Evolutionary conservation across 108 stramenopile genomes (phyloP), one percentile per base, ranked within the genome.

Genomic region (Skeletonema marinoi): DNA sequence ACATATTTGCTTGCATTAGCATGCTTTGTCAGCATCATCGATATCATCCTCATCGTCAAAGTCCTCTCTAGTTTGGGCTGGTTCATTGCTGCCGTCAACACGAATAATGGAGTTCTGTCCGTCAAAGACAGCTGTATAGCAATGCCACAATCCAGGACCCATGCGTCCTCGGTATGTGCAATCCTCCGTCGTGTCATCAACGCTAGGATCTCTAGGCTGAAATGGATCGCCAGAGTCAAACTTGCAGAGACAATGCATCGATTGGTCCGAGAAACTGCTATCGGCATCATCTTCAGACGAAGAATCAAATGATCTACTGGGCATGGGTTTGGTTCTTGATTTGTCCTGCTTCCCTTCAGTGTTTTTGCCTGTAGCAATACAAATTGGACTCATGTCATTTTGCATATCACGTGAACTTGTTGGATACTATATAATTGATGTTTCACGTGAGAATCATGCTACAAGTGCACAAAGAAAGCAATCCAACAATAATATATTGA

Each of bases 101-200:
- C 82, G 65, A 56, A 83, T 69, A 14, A 75, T 68, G 39, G 74
- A 75, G 16, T 75, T 60, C 32, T 19, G 4, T 25, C 92, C 94
- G 51, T 95, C 92, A 77, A 92, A 87, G 11, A 95, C 74, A 32
- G 87, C 87, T 12, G 73, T 67, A 61, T 95, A 95, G 60, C 90
- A 90, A 70, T 93, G 94, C 94, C 94, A 95, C 19, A 63, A 66
- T 10, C 94, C 94, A 14, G 94, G 94, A 35, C 90, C 90, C 25
- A 71, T 76, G 8, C 38, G 44, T 3, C 94, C 94, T 46, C 90
- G 78, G 65, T 71, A 68, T 11, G 89, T 74, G 30, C 74, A 64
- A 29, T 68, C 85, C 32, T 80, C 76, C 9, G 62, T 74, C n/a
- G 86, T 77, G 9, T 74, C 73, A 10, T 78, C 50, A 61, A 74